phyloP scores from a whole-genome alignment of 2,329 filamentous ascomycete species.

The Colletotrichum tamarilloi region DNA sequence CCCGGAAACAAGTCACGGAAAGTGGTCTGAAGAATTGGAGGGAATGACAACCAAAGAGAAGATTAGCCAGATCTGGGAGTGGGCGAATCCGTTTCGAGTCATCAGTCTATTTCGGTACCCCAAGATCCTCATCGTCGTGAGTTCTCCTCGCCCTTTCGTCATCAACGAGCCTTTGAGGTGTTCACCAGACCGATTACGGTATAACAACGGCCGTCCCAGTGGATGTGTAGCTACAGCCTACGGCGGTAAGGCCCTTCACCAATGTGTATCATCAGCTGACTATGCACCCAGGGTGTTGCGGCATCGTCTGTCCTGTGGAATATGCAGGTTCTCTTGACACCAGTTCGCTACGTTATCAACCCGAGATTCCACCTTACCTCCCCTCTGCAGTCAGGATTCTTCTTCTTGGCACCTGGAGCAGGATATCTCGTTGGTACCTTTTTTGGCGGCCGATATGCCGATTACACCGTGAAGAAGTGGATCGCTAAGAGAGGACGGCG shows the following conservation, averaged over 20 bases:
- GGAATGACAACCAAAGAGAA: conserved; percentile 63
- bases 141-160: neutral
- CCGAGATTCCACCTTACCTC: conserved; percentile 73
- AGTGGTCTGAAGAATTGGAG: conserved; percentile 69
- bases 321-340: conserved; percentile 75
- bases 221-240: neutral
- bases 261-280: conserved; percentile 5
- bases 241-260: neutral
- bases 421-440: conserved; percentile 76
- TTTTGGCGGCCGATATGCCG: conserved; percentile 76
- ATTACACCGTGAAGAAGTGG: conserved; percentile 71
- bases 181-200: no score
- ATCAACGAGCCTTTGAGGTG: neutral
- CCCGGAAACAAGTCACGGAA: conserved; percentile 75
- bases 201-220: neutral
- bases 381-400: conserved; percentile 73
- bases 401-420: conserved; percentile 76
- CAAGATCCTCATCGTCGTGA: conserved; percentile 67
- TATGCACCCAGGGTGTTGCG: conserved; percentile 53
- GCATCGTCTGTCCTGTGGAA: conserved; percentile 75
- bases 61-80: conserved; percentile 45
- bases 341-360: conserved; percentile 77
- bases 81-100: conserved; percentile 75
- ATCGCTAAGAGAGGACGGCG: conserved; percentile 67
- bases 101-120: conserved; percentile 72